phyloP scores from a whole-genome alignment of 2,329 filamentous ascomycete genomes.

The Fusarium robinianum region DNA sequence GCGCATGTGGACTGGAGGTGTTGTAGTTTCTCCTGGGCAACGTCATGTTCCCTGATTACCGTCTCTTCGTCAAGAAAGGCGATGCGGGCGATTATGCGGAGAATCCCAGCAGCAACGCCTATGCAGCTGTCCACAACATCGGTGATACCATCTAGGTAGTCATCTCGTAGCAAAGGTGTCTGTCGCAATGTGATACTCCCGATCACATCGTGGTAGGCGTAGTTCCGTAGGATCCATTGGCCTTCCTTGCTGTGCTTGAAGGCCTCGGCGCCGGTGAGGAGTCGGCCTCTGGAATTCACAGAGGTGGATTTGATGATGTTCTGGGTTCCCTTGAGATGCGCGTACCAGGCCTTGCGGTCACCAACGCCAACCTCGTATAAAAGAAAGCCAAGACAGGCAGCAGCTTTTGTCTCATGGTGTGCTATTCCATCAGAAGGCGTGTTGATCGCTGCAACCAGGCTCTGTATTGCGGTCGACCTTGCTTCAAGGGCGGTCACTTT shows the following conservation, averaged over 20 bases:
- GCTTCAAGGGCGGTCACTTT: slow-evolving; percentile 6
- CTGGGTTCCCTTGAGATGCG: slow-evolving; percentile 2
- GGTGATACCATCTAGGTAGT: slow-evolving; percentile 1
- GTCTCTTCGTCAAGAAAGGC: not conserved
- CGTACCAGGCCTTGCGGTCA: slow-evolving; percentile 4
- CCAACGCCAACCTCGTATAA: slow-evolving; percentile 2
- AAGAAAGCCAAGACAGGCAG: slow-evolving; percentile 6
- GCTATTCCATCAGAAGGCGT: slow-evolving; percentile 1
- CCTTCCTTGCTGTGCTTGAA: slow-evolving; percentile 3
- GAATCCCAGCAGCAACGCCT: slow-evolving; percentile 1
- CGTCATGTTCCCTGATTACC: not conserved
- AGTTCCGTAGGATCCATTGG: slow-evolving; percentile 10
- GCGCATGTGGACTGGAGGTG: not conserved
- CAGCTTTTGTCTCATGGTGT: slow-evolving; percentile 2
- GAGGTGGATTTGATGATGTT: not conserved
- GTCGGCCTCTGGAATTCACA: not conserved
- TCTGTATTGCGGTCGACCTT: slow-evolving; percentile 1
- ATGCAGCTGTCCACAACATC: slow-evolving; percentile 3
- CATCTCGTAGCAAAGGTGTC: not conserved
- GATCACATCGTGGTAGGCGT: slow-evolving; percentile 11
- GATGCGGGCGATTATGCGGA: slow-evolving; percentile 1
- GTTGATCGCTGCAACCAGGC: slow-evolving; percentile 4
- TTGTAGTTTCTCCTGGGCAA: not conserved
- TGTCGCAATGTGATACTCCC: slow-evolving; percentile 6
- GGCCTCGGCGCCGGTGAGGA: not conserved